These are phyloP conservation scores for Castanopsis chinensis DNA, from an alignment of 306 rosid genomes.

Conservation along the genomic window DNA sequence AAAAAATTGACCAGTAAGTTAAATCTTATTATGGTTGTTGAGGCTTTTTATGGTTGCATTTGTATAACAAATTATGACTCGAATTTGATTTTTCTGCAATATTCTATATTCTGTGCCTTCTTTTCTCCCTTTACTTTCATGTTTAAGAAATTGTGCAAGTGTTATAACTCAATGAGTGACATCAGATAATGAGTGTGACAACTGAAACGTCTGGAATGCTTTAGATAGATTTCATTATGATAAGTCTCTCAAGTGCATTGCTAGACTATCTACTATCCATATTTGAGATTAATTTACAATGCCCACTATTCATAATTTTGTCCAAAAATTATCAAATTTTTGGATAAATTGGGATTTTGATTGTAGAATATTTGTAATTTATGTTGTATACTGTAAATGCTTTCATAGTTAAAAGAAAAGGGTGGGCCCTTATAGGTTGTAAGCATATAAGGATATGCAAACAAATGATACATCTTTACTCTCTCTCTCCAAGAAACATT, in stretches of 20 bases:
- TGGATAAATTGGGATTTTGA: too few relatives aligned
- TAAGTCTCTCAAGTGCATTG: not conserved
- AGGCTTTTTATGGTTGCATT: not conserved
- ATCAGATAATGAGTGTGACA: not conserved
- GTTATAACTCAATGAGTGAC: not conserved
- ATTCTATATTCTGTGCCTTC: not conserved
- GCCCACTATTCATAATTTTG: too few relatives aligned
- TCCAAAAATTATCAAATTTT: too few relatives aligned
- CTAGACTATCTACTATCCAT: not conserved
- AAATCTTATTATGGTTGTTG: not conserved
- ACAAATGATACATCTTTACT: not conserved
- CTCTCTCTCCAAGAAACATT: too few relatives aligned
- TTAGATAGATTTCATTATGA: not conserved
- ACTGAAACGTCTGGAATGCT: not conserved
- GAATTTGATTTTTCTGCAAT: not conserved
- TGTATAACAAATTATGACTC: not conserved
- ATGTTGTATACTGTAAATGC: too few relatives aligned
- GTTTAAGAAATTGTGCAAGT: not conserved
- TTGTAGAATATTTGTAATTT: too few relatives aligned
- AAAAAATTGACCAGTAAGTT: slow-evolving; percentile 47
- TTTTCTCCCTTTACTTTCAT: not conserved
- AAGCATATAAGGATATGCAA: not conserved
- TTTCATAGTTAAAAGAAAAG: not conserved
- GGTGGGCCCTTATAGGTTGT: not conserved
- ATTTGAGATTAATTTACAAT: too few relatives aligned